Evolutionary conservation across 108 stramenopile genomes (phyloP).

Genomic region (Cyclotella distinguenda): DNA sequence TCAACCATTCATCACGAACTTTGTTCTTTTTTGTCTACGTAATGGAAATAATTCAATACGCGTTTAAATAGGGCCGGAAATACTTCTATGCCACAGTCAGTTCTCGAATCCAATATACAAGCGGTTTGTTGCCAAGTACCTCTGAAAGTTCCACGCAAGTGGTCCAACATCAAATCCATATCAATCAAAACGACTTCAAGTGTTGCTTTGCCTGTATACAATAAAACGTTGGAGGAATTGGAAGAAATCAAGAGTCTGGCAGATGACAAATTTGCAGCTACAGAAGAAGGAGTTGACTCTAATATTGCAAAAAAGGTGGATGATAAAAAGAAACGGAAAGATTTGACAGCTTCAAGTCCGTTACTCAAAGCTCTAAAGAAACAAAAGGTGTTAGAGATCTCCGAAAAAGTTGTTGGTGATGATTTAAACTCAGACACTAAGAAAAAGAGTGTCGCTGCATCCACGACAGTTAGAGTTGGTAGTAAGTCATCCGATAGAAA

Average conservation of each 20-base stretch:
- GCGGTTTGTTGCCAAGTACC: slow-evolving; percentile 58
- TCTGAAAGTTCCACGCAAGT: slow-evolving; percentile 77
- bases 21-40: background rate
- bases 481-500: no score
- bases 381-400: slow-evolving; percentile 45
- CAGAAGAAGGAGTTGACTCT: slow-evolving; percentile 2
- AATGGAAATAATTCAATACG: background rate
- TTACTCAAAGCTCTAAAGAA: slow-evolving; percentile 81
- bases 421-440: slow-evolving; percentile 2
- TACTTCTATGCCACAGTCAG: slow-evolving; percentile 72
- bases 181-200: slow-evolving; percentile 77
- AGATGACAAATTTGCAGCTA: background rate
- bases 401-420: slow-evolving; percentile 23
- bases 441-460: slow-evolving; percentile 8
- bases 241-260: slow-evolving; percentile 59
- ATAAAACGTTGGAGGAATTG: slow-evolving; percentile 72
- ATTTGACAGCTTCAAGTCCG: slow-evolving; percentile 48
- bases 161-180: slow-evolving; percentile 88
- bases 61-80: slow-evolving; percentile 52
- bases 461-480: background rate
- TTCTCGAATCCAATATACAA: slow-evolving; percentile 71
- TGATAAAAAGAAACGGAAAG: slow-evolving; percentile 17
- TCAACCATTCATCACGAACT: background rate
- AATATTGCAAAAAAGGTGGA: slow-evolving; percentile 1
- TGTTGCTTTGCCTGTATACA: slow-evolving; percentile 85